Base-by-base conservation (phyloP, 257 asterid genomes). In the Scutellaria barbata region DNA sequence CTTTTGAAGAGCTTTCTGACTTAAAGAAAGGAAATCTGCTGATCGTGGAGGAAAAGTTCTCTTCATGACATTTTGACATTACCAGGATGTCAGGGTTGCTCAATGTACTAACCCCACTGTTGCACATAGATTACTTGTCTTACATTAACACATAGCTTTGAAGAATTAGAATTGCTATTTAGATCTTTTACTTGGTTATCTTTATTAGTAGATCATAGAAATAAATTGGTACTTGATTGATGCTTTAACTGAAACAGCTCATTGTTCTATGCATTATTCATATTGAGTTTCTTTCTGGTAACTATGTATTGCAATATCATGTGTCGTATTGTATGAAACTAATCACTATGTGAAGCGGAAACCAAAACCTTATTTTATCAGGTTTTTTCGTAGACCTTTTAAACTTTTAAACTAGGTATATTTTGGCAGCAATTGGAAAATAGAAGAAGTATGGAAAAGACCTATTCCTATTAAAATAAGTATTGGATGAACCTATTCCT, bases 71-170 rank as follows among this genome's bases (percentile, higher is more conserved):
- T 71, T 69, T 84, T 92, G 98, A 89, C 86, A 85, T 76, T 77
- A 78, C 80, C 75, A 82, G 82, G 55, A 92, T 92, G 98, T 90
- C 98, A 75, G 98, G 96, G 81, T 81, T 90, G 74, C 87, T 88
- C 73, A 90, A 92, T 85, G 98, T 92, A 92, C 47, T 67, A 73
- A 58, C 75, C 79, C 77, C 66, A 74, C 88, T 70, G 8, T 62
- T 57, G 54, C 70, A 55, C 69, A 42, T 65, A 43, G 48, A 77
- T 46, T 54, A 30, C 35, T 6, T 50, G 14, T 69, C 10, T 81
- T 62, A 9, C 39, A 63, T 68, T 62, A 59, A 16, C 25, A 58
- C 22, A 50, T 75, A 73, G 51, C 73, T 18, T 75, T 69, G 52
- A 71, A 16, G 37, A 58, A 51, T 30, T 45, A 68, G 47, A 57